A percentile compares a stretch with the other conserved stretches of the same genome.
Evolutionary conservation across 768 basidiomycete genomes (phyloP).

Genomic region (Boletus insuetus): DNA sequence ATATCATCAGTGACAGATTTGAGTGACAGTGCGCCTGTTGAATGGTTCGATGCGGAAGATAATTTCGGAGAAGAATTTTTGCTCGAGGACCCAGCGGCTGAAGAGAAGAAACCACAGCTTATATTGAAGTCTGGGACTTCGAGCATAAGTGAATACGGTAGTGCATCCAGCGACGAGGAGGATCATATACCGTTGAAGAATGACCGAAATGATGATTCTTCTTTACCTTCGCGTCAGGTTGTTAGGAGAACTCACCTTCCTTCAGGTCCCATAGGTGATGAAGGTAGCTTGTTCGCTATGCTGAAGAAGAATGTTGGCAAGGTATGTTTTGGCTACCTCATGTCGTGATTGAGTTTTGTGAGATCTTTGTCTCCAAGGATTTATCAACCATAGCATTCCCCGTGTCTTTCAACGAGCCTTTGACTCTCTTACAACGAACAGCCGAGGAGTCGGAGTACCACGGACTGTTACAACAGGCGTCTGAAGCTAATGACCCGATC

Average conservation of each 20-base stretch:
- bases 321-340: constrained; percentile 37
- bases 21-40: constrained; percentile 47
- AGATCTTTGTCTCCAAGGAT: constrained; percentile 47
- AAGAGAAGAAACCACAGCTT: constrained; percentile 39
- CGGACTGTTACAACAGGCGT: constrained; percentile 65
- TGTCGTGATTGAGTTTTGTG: not conserved
- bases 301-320: constrained; percentile 89
- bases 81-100: constrained; percentile 44
- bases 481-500: constrained; percentile 51
- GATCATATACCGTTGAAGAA: constrained; percentile 12
- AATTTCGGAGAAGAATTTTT: constrained; percentile 53
- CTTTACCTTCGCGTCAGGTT: constrained; percentile 28
- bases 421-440: constrained; percentile 75
- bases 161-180: constrained; percentile 49
- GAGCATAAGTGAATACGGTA: constrained; percentile 38
- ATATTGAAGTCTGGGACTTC: constrained; percentile 41
- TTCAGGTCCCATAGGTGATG: constrained; percentile 60
- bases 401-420: constrained; percentile 88
- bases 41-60: constrained; percentile 80
- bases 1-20: constrained; percentile 47
- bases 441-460: constrained; percentile 86
- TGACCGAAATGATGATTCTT: constrained; percentile 3
- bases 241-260: constrained; percentile 58
- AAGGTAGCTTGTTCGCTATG: constrained; percentile 79
- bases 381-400: constrained; percentile 79